Conservation (phyloP, 345 rosid species). For the Toxicodendron radicans region DNA sequence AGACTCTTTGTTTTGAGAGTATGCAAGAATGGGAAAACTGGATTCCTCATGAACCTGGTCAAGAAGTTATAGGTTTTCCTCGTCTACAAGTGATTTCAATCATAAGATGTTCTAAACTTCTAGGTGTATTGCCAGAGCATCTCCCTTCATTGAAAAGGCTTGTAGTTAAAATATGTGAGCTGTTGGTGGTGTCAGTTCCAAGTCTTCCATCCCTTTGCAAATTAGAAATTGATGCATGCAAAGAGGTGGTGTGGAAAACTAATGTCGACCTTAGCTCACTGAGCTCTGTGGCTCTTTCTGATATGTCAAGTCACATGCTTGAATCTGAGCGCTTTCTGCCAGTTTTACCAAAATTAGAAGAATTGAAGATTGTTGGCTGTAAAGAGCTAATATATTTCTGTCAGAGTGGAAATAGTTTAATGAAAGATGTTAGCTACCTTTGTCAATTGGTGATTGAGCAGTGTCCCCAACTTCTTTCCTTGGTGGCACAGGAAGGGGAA, state of each 20-base stretch:
- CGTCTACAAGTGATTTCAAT: conserved; percentile 32
- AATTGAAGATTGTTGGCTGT: neutral
- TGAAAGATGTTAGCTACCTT: too few species aligned
- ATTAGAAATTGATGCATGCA: conserved; percentile 5
- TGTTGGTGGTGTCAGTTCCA: conserved; percentile 14
- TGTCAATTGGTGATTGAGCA: too few species aligned
- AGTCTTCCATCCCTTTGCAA: conserved; percentile 6
- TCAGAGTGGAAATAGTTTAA: neutral
- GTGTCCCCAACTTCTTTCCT: conserved; percentile 7
- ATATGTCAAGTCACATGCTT: neutral
- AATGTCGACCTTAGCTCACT: neutral
- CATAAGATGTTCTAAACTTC: conserved; percentile 26
- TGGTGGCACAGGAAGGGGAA: conserved; percentile 2
- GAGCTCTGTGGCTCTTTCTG: neutral
- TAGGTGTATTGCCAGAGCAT: conserved; percentile 24
- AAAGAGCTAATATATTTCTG: neutral
- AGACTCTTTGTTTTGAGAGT: conserved; percentile 17
- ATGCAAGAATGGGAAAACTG: conserved; percentile 40
- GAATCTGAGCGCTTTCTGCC: neutral
- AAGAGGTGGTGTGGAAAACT: conserved; percentile 7
- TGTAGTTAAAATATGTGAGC: neutral
- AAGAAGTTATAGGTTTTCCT: conserved; percentile 28
- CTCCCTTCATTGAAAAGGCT: conserved; percentile 23
- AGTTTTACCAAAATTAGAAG: neutral
- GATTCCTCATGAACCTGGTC: conserved; percentile 16